Evolutionary conservation across 2,329 filamentous ascomycete genomes (phyloP).

Genomic region (Fusarium tanahbumbuense): DNA sequence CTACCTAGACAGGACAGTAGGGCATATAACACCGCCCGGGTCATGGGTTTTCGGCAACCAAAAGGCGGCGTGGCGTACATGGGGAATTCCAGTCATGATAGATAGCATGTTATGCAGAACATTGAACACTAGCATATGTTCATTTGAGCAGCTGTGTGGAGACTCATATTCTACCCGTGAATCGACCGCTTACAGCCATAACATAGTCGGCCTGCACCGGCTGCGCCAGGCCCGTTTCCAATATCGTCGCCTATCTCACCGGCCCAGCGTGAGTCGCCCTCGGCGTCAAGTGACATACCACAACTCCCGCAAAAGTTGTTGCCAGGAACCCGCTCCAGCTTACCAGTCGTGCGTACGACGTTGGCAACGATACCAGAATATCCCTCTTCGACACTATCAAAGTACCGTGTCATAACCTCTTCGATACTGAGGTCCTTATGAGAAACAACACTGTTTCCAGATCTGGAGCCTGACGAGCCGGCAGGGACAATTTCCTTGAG

Average conservation of each 20-base stretch:
- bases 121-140: conserved; percentile 12
- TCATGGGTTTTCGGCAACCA: conserved; percentile 42
- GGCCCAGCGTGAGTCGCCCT: conserved; percentile 72
- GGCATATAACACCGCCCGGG: conserved; percentile 38
- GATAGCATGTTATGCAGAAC: conserved; percentile 27
- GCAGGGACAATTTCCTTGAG: conserved; percentile 62
- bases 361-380: conserved; percentile 95
- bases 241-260: conserved; percentile 66
- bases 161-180: conserved; percentile 55
- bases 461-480: conserved; percentile 44
- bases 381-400: conserved; percentile 80
- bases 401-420: conserved; percentile 89
- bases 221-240: conserved; percentile 33
- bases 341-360: conserved; percentile 91
- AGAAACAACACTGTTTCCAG: conserved; percentile 61
- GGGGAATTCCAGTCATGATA: conserved; percentile 40
- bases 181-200: conserved; percentile 80
- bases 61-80: conserved; percentile 43
- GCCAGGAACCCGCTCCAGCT: conserved; percentile 68
- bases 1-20: conserved; percentile 31
- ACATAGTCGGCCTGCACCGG: conserved; percentile 61
- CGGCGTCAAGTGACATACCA: conserved; percentile 72
- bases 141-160: conserved; percentile 1
- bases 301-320: conserved; percentile 73
- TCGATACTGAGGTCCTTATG: conserved; percentile 89